phyloP scores from a whole-genome alignment of 2,329 filamentous ascomycete species.

The Fusarium sp. region DNA sequence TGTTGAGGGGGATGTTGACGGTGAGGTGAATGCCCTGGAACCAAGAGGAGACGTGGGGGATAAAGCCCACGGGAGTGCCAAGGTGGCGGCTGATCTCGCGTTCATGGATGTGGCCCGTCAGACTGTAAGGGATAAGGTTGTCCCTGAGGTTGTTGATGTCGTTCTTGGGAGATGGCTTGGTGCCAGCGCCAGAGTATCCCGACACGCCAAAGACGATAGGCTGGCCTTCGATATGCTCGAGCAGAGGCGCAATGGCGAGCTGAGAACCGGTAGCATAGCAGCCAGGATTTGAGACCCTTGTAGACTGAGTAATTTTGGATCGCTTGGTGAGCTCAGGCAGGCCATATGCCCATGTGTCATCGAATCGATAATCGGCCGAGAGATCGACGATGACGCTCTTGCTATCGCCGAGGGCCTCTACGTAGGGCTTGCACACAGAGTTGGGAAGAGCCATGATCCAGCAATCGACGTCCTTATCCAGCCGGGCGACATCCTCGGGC shows the following conservation, averaged over 20 bases:
- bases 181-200: constrained; percentile 82
- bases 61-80: constrained; percentile 81
- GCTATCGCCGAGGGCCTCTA: constrained; percentile 78
- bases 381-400: constrained; percentile 89
- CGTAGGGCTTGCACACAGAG: constrained; percentile 91
- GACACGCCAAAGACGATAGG: constrained; percentile 92
- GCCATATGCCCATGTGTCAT: constrained; percentile 78
- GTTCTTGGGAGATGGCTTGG: constrained; percentile 92
- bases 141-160: constrained; percentile 84
- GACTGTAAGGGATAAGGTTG: constrained; percentile 82
- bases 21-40: constrained; percentile 96
- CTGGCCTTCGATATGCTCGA: constrained; percentile 80
- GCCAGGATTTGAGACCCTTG: constrained; percentile 37
- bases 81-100: constrained; percentile 87
- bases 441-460: constrained; percentile 99
- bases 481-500: constrained; percentile 85
- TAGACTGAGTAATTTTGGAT: constrained; percentile 80
- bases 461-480: constrained; percentile 93
- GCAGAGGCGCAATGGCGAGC: constrained; percentile 85
- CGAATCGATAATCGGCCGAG: constrained; percentile 94
- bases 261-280: constrained; percentile 97
- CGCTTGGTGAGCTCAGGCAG: constrained; percentile 88
- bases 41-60: constrained; percentile 96
- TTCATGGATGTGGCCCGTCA: constrained; percentile 94
- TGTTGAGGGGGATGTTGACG: constrained; percentile 87